Conservation (phyloP, 148 eudicot genomes). For the Beta vulgaris region DNA sequence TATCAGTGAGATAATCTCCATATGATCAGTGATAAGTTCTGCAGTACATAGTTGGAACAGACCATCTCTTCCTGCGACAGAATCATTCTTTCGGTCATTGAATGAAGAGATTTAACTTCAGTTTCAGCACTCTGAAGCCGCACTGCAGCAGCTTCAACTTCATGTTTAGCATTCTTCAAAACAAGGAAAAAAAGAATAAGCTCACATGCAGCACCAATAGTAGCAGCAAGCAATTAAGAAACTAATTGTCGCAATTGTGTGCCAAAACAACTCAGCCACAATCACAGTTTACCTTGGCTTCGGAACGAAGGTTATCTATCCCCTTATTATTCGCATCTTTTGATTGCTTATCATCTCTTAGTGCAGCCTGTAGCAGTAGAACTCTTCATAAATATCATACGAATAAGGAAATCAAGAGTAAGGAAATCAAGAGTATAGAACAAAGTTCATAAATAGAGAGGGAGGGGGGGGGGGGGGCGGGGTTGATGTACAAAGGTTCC, state of each 20-base stretch:
- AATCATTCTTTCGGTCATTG: constrained; percentile 88
- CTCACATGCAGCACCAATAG: constrained; percentile 17
- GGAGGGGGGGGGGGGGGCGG: neutral
- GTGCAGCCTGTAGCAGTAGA: constrained; percentile 60
- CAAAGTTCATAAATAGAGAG: neutral
- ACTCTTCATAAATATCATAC: neutral
- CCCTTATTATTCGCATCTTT: constrained; percentile 57
- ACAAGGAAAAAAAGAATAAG: constrained; percentile 19
- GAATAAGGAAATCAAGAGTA: neutral
- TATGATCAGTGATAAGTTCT: constrained; percentile 4
- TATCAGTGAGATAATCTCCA: constrained; percentile 15
- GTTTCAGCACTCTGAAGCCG: constrained; percentile 63
- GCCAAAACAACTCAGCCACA: neutral
- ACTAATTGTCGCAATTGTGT: neutral
- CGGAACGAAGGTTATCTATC: constrained; percentile 52
- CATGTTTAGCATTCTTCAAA: constrained; percentile 59
- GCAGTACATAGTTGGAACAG: constrained; percentile 15
- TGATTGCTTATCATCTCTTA: constrained; percentile 68
- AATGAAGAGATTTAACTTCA: constrained; percentile 66
- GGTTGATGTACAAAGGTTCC: neutral
- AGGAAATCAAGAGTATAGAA: neutral
- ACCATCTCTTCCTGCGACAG: constrained; percentile 89
- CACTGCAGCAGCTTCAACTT: constrained; percentile 52
- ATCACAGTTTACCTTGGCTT: constrained; percentile 50
- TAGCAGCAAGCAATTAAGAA: constrained; percentile 9